Evolutionary conservation across 176 grass and related monocot species (phyloP).

Genomic region (Elaeis guineensis): DNA sequence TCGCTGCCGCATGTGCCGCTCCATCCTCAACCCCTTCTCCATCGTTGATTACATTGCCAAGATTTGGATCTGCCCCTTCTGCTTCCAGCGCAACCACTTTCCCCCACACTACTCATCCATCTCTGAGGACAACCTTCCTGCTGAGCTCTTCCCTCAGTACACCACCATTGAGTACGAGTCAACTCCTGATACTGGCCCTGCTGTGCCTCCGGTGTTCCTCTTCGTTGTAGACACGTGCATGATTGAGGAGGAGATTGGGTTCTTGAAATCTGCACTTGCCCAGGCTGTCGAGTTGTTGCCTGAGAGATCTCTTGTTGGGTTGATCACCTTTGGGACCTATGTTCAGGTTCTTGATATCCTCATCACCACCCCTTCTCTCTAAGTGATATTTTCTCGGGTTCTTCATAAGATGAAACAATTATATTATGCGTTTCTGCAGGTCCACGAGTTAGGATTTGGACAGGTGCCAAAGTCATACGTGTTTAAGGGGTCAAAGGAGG

Average conservation of each 20-base stretch:
- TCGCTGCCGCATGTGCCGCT: constrained; percentile 78
- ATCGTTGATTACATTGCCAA: constrained; percentile 74
- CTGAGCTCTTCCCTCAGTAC: constrained; percentile 65
- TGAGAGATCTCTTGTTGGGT: constrained; percentile 84
- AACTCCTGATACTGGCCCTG: constrained; percentile 31
- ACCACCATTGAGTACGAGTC: constrained; percentile 69
- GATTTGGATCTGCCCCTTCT: constrained; percentile 91
- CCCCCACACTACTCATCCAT: constrained; percentile 59
- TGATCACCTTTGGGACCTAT: constrained; percentile 88
- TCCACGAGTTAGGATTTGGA: constrained; percentile 86
- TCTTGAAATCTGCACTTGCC: constrained; percentile 76
- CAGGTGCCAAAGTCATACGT: constrained; percentile 87
- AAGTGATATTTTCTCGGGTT: background rate
- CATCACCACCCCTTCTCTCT: background rate
- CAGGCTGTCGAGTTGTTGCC: constrained; percentile 89
- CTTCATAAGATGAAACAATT: too few relatives aligned
- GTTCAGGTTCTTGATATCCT: constrained; percentile 51
- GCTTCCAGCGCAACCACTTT: constrained; percentile 92
- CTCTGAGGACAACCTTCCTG: constrained; percentile 71
- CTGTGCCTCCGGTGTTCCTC: constrained; percentile 59
- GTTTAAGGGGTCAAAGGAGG: constrained; percentile 83
- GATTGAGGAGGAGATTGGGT: constrained; percentile 87
- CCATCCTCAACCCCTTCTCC: constrained; percentile 77
- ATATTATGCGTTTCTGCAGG: constrained; percentile 36
- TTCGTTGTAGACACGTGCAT: constrained; percentile 96